A percentile compares a stretch with the other conserved stretches of the same genome.
Evolutionary conservation across 768 basidiomycete genomes (phyloP).

Genomic region (Panellus pusillus): DNA sequence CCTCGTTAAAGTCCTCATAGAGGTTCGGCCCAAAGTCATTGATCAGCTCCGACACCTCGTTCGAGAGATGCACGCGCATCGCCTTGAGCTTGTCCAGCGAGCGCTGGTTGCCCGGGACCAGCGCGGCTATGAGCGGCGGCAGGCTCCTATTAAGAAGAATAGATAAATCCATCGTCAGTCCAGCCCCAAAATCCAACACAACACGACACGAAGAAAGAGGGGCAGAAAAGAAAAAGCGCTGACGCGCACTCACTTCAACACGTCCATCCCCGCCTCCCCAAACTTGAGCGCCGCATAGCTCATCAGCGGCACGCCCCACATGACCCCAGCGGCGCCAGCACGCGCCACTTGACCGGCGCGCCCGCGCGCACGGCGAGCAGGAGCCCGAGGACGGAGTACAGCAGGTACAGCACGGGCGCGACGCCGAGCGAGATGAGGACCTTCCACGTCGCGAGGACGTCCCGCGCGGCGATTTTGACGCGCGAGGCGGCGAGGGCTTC

Average conservation of each 20-base stretch:
- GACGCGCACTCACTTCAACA: constrained; percentile 47
- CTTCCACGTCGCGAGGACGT: constrained; percentile 98
- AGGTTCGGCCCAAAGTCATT: constrained; percentile 87
- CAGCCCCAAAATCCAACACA: too few relatives aligned
- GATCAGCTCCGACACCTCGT: constrained; percentile 80
- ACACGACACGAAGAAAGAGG: too few relatives aligned
- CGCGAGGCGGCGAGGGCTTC: constrained; percentile 94
- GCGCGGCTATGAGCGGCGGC: constrained; percentile 82
- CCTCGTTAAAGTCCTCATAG: constrained; percentile 86
- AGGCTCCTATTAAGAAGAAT: too few relatives aligned
- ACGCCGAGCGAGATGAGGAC: constrained; percentile 91
- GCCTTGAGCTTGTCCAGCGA: constrained; percentile 74
- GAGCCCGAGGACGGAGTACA: constrained; percentile 82
- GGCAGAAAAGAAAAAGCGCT: too few relatives aligned
- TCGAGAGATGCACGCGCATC: constrained; percentile 72
- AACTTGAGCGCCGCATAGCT: constrained; percentile 95
- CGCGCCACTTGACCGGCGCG: constrained; percentile 58
- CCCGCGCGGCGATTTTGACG: constrained; percentile 94
- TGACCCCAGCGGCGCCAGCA: constrained; percentile 80
- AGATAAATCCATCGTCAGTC: neutral
- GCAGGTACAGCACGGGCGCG: constrained; percentile 79
- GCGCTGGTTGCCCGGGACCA: constrained; percentile 85
- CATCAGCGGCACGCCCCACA: constrained; percentile 78
- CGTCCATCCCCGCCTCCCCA: constrained; percentile 97
- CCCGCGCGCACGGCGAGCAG: constrained; percentile 67